A percentile compares a stretch with the other conserved stretches of the same genome.
Conservation (phyloP, 306 rosid species). For the Ormosia emarginata region DNA sequence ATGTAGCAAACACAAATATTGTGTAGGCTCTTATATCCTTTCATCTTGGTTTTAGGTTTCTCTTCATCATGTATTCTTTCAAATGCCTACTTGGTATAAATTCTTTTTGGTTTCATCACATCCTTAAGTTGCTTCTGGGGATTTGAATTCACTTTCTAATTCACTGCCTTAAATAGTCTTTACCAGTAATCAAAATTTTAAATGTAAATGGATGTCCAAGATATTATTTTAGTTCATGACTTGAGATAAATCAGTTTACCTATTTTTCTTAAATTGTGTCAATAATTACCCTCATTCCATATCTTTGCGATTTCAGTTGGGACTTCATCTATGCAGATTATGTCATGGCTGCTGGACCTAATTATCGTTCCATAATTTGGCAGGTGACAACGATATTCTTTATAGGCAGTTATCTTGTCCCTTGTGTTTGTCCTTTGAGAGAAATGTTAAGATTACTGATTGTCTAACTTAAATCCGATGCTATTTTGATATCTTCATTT, state of each 20-base stretch:
- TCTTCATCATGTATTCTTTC: not conserved
- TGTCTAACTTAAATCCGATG: conserved; percentile 8
- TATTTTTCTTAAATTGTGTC: not conserved
- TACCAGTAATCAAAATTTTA: not conserved
- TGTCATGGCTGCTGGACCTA: conserved; percentile 91
- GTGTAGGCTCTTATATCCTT: not conserved
- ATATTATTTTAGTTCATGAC: conserved; percentile 10
- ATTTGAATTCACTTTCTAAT: not conserved
- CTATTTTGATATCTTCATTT: not conserved
- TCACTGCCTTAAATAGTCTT: conserved; percentile 1
- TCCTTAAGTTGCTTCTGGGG: not conserved
- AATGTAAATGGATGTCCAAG: not conserved
- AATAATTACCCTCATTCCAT: not conserved
- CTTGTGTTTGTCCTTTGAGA: not conserved
- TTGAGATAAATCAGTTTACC: not conserved
- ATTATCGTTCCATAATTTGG: conserved; percentile 93
- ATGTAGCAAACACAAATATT: not conserved
- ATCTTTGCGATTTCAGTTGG: conserved; percentile 66
- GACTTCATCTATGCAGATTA: conserved; percentile 97
- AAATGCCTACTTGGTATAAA: not conserved
- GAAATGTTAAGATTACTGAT: not conserved
- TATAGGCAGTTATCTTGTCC: not conserved
- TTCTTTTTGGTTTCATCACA: not conserved
- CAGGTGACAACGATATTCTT: conserved; percentile 55
- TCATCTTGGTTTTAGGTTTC: not conserved